These are phyloP conservation scores for Mycena venus DNA, from an alignment of 768 basidiomycete species.

Conservation along the genomic window DNA sequence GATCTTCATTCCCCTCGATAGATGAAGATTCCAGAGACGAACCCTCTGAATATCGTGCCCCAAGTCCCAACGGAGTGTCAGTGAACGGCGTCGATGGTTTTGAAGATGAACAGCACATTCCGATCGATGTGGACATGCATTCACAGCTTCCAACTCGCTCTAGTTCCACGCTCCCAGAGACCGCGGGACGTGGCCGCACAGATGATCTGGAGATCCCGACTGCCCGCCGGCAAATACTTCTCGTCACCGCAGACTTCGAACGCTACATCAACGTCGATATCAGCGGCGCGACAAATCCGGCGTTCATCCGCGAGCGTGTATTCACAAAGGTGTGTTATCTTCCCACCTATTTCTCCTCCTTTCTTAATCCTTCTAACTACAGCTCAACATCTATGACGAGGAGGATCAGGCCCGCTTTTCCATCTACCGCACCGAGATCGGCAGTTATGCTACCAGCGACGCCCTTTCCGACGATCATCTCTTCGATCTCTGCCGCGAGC, in stretches of 20 bases:
- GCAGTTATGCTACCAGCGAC: slow-evolving; percentile 80
- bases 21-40: no score
- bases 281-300: slow-evolving; percentile 71
- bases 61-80: no score
- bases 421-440: slow-evolving; percentile 92
- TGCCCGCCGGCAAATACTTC: no score
- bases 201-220: no score
- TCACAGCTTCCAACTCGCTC: no score
- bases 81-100: no score
- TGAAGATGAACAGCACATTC: no score
- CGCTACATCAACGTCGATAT: slow-evolving; percentile 81
- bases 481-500: slow-evolving; percentile 81
- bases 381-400: slow-evolving; percentile 89
- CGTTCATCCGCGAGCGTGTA: slow-evolving; percentile 83
- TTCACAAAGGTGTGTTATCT: slow-evolving; percentile 77
- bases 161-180: no score
- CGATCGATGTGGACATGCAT: no score
- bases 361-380: slow-evolving; percentile 13
- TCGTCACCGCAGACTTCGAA: slow-evolving; percentile 85
- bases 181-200: no score
- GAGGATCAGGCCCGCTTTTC: slow-evolving; percentile 79
- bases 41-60: no score
- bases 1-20: no score
- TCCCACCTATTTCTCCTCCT: slow-evolving; percentile 10
- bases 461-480: slow-evolving; percentile 78